A percentile compares a stretch with the other conserved stretches of the same genome.
phyloP scores from a whole-genome alignment of 208 protist genomes.

The Trypanosoma mega region DNA sequence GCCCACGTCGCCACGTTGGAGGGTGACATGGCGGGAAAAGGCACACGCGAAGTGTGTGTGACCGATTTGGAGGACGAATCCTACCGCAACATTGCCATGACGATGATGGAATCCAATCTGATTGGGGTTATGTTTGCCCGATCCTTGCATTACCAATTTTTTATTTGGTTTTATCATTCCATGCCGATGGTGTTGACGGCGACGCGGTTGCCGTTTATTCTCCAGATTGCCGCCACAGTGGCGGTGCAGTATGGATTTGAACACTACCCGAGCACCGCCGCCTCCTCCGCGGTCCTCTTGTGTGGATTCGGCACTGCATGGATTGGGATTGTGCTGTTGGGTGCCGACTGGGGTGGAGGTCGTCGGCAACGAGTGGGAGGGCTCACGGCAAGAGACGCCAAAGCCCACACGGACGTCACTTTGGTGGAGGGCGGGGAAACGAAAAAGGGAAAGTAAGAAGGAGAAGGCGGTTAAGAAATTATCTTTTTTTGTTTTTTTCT shows the following conservation, averaged over 20 bases:
- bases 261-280: slow-evolving; percentile 52
- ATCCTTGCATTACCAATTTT: slow-evolving; percentile 95
- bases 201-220: slow-evolving; percentile 34
- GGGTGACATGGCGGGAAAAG: slow-evolving; percentile 6
- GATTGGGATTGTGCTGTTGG: slow-evolving; percentile 43
- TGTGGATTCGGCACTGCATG: slow-evolving; percentile 38
- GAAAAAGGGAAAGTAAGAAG: no score
- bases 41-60: background rate
- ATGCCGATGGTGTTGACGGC: slow-evolving; percentile 68
- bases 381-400: background rate
- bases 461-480: slow-evolving; percentile 9
- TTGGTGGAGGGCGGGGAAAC: no score
- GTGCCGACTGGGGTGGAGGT: slow-evolving; percentile 18
- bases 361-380: background rate
- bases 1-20: slow-evolving; percentile 9
- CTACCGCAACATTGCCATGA: slow-evolving; percentile 47
- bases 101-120: slow-evolving; percentile 89
- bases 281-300: slow-evolving; percentile 44
- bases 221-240: slow-evolving; percentile 33
- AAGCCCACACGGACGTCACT: no score
- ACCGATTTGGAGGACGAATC: slow-evolving; percentile 19
- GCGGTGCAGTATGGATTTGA: slow-evolving; percentile 65
- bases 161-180: slow-evolving; percentile 90
- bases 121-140: slow-evolving; percentile 87
- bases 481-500: slow-evolving; percentile 15